These are phyloP conservation scores for Talaromyces stipitatus DNA, from an alignment of 495 filamentous ascomycete genomes.

Conservation along the genomic window DNA sequence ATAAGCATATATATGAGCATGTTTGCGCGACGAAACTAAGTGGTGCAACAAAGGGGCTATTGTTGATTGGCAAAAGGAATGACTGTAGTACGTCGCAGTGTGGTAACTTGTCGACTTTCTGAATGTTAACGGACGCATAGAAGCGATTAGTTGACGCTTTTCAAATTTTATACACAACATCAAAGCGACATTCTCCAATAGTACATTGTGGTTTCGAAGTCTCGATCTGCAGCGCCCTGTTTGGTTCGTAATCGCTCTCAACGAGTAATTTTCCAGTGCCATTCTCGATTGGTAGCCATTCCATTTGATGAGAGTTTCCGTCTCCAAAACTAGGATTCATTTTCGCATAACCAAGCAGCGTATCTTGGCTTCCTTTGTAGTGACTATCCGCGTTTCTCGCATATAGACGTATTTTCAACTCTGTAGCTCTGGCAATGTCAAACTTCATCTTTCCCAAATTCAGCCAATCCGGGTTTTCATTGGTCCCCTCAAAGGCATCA, in stretches of 20 bases:
- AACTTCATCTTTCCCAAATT: background rate
- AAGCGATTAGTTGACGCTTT: background rate
- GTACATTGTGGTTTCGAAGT: background rate
- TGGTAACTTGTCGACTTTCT: background rate
- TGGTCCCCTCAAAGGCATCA: background rate
- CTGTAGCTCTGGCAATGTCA: background rate
- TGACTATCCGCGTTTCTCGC: background rate
- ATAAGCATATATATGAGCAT: background rate
- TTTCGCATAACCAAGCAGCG: background rate
- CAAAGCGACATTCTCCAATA: background rate
- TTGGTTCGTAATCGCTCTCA: background rate
- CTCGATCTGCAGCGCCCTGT: background rate
- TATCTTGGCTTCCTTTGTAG: background rate
- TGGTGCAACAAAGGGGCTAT: background rate
- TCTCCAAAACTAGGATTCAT: background rate
- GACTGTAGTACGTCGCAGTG: background rate
- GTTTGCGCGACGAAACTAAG: background rate
- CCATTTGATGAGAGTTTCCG: background rate
- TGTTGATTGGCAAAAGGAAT: constrained; percentile 1
- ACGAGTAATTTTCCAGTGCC: background rate
- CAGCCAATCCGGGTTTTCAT: background rate
- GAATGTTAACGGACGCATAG: background rate
- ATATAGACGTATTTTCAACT: constrained; percentile 1
- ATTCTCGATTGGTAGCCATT: background rate
- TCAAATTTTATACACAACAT: background rate